Conservation (phyloP, 78 protist genomes). For the Chrysochromulina tobinii region DNA sequence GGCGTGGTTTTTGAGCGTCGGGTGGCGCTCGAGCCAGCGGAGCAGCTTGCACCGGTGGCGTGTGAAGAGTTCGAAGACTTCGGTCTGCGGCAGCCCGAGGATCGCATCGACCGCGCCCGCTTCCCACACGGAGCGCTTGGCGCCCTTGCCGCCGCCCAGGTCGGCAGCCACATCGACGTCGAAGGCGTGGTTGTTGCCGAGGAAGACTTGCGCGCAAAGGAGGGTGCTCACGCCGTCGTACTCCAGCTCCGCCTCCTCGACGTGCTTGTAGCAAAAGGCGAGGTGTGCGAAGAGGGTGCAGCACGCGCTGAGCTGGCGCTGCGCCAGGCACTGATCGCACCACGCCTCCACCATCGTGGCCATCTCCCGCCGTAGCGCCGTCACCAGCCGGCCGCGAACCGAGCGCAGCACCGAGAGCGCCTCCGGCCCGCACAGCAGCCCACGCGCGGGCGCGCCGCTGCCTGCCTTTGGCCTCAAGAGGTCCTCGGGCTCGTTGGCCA, state of each 20-base stretch:
- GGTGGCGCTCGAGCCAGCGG: neutral
- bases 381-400: neutral
- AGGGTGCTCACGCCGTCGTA: neutral
- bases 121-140: neutral
- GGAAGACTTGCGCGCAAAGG: neutral
- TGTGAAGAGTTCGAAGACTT: neutral
- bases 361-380: neutral
- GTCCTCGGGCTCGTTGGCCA: neutral
- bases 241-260: slow-evolving; percentile 10
- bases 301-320: neutral
- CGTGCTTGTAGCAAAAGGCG: neutral
- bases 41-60: slow-evolving; percentile 19
- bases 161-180: neutral
- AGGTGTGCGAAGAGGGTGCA: neutral
- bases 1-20: neutral
- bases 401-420: neutral
- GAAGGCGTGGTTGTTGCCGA: slow-evolving; percentile 1
- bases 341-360: neutral
- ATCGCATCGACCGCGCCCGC: neutral
- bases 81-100: slow-evolving; percentile 14
- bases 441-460: neutral
- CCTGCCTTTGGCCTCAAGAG: no score
- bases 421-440: neutral
- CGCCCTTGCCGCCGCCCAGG: neutral
- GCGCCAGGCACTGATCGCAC: neutral